Percentiles rank a stretch among this genome's conserved stretches.
These are phyloP conservation scores for Blastobotrys persicus DNA, from an alignment of 1,139 yeast species.

Conservation along the genomic window DNA sequence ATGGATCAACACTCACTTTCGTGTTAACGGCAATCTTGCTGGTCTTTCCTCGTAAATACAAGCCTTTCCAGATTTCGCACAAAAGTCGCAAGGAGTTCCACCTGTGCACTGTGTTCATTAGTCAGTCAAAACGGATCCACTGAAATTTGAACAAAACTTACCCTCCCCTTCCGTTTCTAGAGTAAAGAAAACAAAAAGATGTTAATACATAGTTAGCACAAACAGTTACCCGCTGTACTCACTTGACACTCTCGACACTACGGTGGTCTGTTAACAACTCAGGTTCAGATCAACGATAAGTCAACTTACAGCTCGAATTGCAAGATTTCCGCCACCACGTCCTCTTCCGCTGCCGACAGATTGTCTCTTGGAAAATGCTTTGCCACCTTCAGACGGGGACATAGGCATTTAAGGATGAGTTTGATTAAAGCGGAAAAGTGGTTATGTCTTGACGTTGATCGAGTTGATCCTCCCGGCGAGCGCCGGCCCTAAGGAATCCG, in stretches of 20 bases:
- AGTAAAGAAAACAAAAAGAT: background rate
- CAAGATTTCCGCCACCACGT: background rate
- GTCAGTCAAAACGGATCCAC: background rate
- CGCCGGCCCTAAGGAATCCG: too few species aligned
- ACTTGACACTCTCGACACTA: slow-evolving; percentile 14
- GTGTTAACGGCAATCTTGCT: slow-evolving; percentile 13
- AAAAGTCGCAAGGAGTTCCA: slow-evolving; percentile 12
- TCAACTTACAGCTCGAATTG: background rate
- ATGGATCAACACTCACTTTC: slow-evolving; percentile 6
- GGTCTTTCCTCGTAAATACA: slow-evolving; percentile 14
- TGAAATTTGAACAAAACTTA: background rate
- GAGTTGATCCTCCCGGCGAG: too few species aligned
- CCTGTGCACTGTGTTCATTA: slow-evolving; percentile 8
- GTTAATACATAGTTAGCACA: too few species aligned
- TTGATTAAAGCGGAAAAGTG: too few species aligned
- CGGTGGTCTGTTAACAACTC: background rate
- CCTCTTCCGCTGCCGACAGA: background rate
- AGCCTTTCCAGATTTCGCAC: slow-evolving; percentile 6
- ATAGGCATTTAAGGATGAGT: too few species aligned
- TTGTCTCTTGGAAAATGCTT: too few species aligned
- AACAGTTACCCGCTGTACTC: background rate
- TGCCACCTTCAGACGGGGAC: background rate
- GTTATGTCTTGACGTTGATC: too few species aligned
- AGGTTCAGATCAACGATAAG: background rate
- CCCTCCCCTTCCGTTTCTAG: slow-evolving; percentile 14